Base-by-base conservation (phyloP, 495 filamentous ascomycete species). In the Hypoxylon rickii region DNA sequence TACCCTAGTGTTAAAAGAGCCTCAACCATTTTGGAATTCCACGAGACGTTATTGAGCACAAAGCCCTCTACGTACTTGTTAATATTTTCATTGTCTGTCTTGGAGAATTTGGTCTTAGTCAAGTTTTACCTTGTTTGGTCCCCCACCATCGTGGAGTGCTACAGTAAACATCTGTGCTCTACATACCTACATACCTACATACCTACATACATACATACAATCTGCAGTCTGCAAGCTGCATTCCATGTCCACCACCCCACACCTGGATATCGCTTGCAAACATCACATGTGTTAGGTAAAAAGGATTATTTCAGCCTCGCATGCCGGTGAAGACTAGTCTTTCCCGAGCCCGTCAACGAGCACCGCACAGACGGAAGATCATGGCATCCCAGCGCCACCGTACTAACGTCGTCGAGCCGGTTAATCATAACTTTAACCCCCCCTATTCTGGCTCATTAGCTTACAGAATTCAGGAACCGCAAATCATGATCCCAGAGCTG, bases 401-500 rank as follows among this genome's bases (percentile, higher is more conserved):
- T 49, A 20, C 54, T 21, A 34, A 34, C 15, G 7, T 20, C 15
- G 20, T 44, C 31, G 49, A 56, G 31, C 42, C 19, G 40, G 51
- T 49, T 36, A 44, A 44, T 47, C 15, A 55, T 38, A 20, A 12
- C 15, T 5, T 32, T 26, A 37, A 21, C 32, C 43, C 34, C 13
- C 24, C 33, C 18, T n/a, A 38, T 46, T 11, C 41, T 55, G 53
- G 40, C 60, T 42, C 63, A 42, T 22, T 38, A 50, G 33, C 48
- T 52, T 34, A 56, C 49, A 29, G 22, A 43, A 43, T 65, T 64
- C 64, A 75, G 64, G 47, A 54, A 40, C 67, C 69, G 44, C 63
- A 70, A 26, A 76, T n/a, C n/a, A n/a, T 79, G 70, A 74, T 88
- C 40, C 85, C 88, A 21, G 73, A 79, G 45, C 64, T 94, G 26